Evolutionary conservation across 108 stramenopile species (phyloP).

Genomic region (Discostella stelligeroides): DNA sequence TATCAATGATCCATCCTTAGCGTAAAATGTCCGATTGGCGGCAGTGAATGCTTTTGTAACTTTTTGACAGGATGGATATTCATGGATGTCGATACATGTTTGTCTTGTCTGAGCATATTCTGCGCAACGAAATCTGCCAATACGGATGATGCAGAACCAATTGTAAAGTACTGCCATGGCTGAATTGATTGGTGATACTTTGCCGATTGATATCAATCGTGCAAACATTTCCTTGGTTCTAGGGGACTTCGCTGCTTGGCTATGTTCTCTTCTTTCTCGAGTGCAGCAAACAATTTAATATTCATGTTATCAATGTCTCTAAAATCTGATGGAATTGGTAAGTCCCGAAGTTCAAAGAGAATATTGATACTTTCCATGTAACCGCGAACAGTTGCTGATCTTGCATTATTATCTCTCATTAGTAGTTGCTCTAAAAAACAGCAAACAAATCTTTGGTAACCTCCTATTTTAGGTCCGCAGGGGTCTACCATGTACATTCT

Average conservation of each 20-base stretch:
- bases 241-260: conserved; percentile 8
- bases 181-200: background rate
- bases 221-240: conserved; percentile 3
- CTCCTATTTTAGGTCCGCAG: background rate
- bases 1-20: background rate
- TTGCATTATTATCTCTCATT: background rate
- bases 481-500: background rate
- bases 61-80: background rate
- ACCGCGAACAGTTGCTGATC: background rate
- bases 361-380: conserved; percentile 1
- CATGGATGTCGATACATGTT: background rate
- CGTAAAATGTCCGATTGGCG: background rate
- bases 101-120: conserved; percentile 8
- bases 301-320: background rate
- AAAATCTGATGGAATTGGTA: background rate
- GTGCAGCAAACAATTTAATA: background rate
- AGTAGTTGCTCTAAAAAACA: background rate
- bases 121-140: background rate
- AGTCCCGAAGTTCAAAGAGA: background rate
- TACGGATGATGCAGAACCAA: background rate
- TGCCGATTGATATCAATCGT: background rate
- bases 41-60: conserved; percentile 11
- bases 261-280: conserved; percentile 10
- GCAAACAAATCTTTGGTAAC: background rate
- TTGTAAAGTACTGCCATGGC: background rate